phyloP scores from a whole-genome alignment of 441 rosid genomes.

The Pelargonium cotyledonis region DNA sequence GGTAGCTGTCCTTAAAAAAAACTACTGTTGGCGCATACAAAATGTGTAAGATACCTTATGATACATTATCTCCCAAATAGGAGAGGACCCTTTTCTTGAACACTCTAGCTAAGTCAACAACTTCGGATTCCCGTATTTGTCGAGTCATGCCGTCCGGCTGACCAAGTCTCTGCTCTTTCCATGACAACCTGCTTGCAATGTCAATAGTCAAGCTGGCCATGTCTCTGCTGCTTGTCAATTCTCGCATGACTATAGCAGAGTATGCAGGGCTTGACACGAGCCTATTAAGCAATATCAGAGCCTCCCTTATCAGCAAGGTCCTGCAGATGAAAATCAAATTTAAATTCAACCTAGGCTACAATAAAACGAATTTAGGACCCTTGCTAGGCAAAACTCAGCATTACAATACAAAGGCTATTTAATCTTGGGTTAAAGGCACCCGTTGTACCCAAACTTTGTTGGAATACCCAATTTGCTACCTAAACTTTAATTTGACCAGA shows the following conservation, averaged over 20 bases:
- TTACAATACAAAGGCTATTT: too few species aligned
- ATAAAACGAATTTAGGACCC: too few species aligned
- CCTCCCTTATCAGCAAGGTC: conserved; percentile 67
- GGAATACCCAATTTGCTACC: too few species aligned
- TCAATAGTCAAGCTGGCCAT: conserved; percentile 69
- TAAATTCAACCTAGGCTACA: too few species aligned
- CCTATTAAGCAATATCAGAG: conserved; percentile 68
- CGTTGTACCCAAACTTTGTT: too few species aligned
- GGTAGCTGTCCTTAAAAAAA: background rate
- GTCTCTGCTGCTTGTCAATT: conserved; percentile 61
- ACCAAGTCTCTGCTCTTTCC: conserved; percentile 27
- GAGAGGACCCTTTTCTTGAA: conserved; percentile 63
- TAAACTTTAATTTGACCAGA: too few species aligned
- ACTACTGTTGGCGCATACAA: background rate
- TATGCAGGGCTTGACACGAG: conserved; percentile 57
- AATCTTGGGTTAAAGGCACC: too few species aligned
- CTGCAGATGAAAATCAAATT: conserved; percentile 24
- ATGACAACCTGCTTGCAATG: conserved; percentile 62
- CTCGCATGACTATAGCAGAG: conserved; percentile 48
- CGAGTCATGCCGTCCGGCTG: conserved; percentile 25
- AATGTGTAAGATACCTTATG: conserved; percentile 13
- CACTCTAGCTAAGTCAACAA: conserved; percentile 51
- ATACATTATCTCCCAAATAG: conserved; percentile 45
- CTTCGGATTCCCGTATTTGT: conserved; percentile 56
- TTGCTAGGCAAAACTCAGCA: too few species aligned